These are phyloP conservation scores for Diutina rugosa DNA, from an alignment of 1,139 yeast species.

Conservation along the genomic window DNA sequence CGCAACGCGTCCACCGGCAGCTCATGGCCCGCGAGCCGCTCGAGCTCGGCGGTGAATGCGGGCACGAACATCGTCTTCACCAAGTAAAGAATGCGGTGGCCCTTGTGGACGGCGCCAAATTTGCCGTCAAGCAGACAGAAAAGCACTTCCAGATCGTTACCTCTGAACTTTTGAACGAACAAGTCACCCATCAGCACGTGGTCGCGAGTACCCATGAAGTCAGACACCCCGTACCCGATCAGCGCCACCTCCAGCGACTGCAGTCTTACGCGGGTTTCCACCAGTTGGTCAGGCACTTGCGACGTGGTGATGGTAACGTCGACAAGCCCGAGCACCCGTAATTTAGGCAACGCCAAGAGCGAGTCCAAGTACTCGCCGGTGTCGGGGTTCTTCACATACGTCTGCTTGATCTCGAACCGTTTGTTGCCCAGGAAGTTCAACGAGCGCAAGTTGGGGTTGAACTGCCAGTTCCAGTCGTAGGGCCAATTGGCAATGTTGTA, in stretches of 20 bases:
- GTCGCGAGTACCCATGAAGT: conserved; percentile 60
- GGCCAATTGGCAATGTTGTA: conserved; percentile 92
- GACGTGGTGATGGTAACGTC: conserved; percentile 86
- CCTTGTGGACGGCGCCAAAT: conserved; percentile 19
- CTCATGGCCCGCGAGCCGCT: conserved; percentile 29
- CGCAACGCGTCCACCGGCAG: conserved; percentile 57
- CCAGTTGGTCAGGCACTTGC: conserved; percentile 78
- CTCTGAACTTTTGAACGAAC: conserved; percentile 79
- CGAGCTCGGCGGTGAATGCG: conserved; percentile 51
- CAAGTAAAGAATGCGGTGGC: conserved; percentile 61
- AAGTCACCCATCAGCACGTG: conserved; percentile 69
- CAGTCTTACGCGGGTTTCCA: conserved; percentile 78
- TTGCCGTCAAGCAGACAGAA: conserved; percentile 81
- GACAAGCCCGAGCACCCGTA: conserved; percentile 75
- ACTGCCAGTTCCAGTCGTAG: conserved; percentile 97
- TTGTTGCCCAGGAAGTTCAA: conserved; percentile 88
- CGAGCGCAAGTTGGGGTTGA: conserved; percentile 62
- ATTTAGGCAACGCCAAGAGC: conserved; percentile 56
- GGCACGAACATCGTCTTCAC: conserved; percentile 63
- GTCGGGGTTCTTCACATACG: conserved; percentile 35
- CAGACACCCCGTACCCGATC: conserved; percentile 86
- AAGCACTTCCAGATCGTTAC: conserved; percentile 58
- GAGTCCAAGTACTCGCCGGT: conserved; percentile 54
- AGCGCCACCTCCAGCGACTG: conserved; percentile 76
- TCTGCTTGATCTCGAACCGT: conserved; percentile 73